Evolutionary conservation across 2,329 filamentous ascomycete species (phyloP).

Genomic region (Arthrocladium fulminans): DNA sequence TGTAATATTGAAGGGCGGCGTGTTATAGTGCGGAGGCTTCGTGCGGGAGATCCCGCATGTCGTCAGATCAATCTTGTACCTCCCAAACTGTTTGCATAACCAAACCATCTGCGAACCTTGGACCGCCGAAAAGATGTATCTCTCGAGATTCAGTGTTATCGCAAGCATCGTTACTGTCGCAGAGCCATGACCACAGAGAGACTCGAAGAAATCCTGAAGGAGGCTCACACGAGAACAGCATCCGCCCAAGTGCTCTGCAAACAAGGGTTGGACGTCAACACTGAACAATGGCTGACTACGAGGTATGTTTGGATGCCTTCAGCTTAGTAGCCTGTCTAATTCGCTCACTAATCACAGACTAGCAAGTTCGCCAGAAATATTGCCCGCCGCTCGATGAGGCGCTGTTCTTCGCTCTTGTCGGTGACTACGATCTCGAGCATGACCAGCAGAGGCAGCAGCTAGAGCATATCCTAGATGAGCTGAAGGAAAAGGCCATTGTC

Average conservation of each 20-base stretch:
- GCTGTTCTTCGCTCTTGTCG: conserved; percentile 64
- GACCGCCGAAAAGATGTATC: not conserved
- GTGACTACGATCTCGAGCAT: conserved; percentile 60
- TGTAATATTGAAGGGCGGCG: too few relatives aligned
- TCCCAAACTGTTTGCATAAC: too few relatives aligned
- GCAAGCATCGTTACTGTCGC: not conserved
- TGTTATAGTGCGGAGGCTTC: too few relatives aligned
- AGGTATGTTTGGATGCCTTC: not conserved
- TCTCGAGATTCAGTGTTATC: not conserved
- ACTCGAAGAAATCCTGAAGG: not conserved
- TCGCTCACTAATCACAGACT: conserved; percentile 5
- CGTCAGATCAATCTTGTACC: too few relatives aligned
- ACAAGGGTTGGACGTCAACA: not conserved
- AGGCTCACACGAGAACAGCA: too few relatives aligned
- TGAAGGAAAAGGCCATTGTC: conserved; percentile 54
- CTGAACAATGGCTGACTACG: not conserved
- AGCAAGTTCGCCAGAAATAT: conserved; percentile 35
- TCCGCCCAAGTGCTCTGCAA: too few relatives aligned
- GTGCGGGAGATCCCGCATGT: too few relatives aligned
- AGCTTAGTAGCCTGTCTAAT: not conserved
- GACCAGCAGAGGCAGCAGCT: conserved; percentile 46
- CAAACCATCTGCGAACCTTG: too few relatives aligned
- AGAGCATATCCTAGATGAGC: conserved; percentile 44
- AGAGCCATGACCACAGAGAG: not conserved
- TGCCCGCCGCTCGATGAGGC: conserved; percentile 68